These are phyloP conservation scores for Podospora fimiseda DNA, from an alignment of 495 filamentous ascomycete species.

Conservation along the genomic window DNA sequence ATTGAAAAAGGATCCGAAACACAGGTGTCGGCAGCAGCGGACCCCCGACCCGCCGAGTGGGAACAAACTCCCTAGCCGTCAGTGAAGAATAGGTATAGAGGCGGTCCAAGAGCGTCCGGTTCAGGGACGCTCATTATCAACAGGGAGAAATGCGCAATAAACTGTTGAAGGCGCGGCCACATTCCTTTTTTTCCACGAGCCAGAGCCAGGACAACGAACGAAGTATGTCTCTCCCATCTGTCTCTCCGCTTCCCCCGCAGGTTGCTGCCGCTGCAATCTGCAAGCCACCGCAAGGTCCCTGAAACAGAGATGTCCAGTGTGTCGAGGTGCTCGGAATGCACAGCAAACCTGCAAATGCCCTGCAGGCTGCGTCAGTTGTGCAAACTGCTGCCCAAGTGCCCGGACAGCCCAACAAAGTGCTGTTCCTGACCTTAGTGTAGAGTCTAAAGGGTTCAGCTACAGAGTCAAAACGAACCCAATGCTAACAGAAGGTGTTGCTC, in stretches of 20 bases:
- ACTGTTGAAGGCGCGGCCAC: constrained; percentile 28
- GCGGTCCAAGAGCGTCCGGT: not conserved
- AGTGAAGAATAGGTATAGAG: not conserved
- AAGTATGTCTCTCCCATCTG: constrained; percentile 23
- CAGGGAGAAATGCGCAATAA: constrained; percentile 37
- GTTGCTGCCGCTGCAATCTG: not conserved
- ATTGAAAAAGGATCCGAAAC: not conserved
- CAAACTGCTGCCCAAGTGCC: too few relatives aligned
- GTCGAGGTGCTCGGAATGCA: not conserved
- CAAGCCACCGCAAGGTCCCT: too few relatives aligned
- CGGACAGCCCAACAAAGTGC: too few relatives aligned
- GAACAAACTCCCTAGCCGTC: not conserved
- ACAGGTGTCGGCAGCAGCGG: constrained; percentile 4
- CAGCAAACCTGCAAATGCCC: not conserved
- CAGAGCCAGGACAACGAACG: constrained; percentile 24
- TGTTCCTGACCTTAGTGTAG: not conserved
- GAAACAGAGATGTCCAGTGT: too few relatives aligned
- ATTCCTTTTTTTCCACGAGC: constrained; percentile 26
- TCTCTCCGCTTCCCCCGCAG: not conserved
- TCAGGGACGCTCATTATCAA: not conserved
- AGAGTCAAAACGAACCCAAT: not conserved
- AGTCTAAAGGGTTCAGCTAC: not conserved
- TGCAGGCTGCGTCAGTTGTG: not conserved
- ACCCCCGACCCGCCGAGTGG: not conserved
- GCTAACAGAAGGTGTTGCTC: constrained; percentile 5